Conservation (phyloP, 2,329 filamentous ascomycete genomes). For the Keithomyces neogunnii region DNA sequence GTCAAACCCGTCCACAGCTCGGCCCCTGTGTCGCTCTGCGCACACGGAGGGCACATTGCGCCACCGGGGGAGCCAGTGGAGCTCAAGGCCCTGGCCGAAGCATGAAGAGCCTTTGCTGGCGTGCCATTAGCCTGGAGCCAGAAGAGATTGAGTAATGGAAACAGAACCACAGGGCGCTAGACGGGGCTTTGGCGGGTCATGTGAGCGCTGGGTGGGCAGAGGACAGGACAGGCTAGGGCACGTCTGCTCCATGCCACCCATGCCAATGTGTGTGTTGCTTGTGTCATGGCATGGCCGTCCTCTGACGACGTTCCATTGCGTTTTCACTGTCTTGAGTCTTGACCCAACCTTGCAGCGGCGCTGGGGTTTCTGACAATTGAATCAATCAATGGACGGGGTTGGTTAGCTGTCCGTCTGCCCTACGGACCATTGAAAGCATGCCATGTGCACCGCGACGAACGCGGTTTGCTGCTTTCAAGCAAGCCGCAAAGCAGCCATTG, state of each 20-base stretch:
- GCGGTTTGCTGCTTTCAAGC: too few species aligned
- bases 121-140: constrained; percentile 1
- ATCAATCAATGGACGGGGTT: too few species aligned
- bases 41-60: not conserved
- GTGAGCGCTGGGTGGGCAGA: constrained; percentile 7
- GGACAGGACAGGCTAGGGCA: not conserved
- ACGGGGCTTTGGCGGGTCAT: constrained; percentile 6
- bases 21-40: too few species aligned
- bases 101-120: constrained; percentile 5
- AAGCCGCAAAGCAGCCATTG: too few species aligned
- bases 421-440: too few species aligned
- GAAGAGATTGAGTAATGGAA: constrained; percentile 12
- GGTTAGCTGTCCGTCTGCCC: too few species aligned
- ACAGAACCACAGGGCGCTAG: constrained; percentile 3
- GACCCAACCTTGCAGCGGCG: too few species aligned
- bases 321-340: too few species aligned
- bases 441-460: too few species aligned
- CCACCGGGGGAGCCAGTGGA: constrained; percentile 1
- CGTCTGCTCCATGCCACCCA: not conserved
- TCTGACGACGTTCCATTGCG: too few species aligned
- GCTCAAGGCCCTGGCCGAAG: constrained; percentile 1
- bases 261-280: not conserved
- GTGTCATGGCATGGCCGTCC: not conserved
- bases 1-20: too few species aligned
- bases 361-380: too few species aligned